Percentiles rank a stretch among this genome's conserved stretches.
Conservation (phyloP, 2,329 filamentous ascomycete species). For the Ophiocordyceps camponoti-saundersi region DNA sequence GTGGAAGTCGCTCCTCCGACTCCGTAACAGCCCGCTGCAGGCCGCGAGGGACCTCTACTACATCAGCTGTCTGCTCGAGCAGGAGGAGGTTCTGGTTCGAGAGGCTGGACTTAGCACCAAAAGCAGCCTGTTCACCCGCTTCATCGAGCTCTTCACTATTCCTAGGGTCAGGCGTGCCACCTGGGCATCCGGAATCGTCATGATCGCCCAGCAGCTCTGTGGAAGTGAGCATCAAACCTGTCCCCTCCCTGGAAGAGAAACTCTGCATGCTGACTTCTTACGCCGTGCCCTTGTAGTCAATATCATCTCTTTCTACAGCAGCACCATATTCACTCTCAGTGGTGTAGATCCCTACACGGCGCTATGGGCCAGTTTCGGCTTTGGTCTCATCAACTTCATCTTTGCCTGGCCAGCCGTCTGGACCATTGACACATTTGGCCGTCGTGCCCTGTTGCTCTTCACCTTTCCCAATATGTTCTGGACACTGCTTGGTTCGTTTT, state of each 20-base stretch:
- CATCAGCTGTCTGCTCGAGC: slow-evolving; percentile 21
- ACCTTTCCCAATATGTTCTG: slow-evolving; percentile 19
- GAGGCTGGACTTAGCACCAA: slow-evolving; percentile 15
- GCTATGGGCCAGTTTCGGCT: slow-evolving; percentile 15
- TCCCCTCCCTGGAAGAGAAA: slow-evolving; percentile 6
- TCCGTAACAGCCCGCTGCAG: slow-evolving; percentile 41
- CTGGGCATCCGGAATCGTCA: slow-evolving; percentile 48
- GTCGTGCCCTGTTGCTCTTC: slow-evolving; percentile 9
- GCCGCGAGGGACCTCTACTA: slow-evolving; percentile 47
- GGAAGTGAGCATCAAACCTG: slow-evolving; percentile 12
- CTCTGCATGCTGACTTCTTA: not conserved
- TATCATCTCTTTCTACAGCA: slow-evolving; percentile 31
- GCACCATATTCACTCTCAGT: slow-evolving; percentile 25
- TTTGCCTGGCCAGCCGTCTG: slow-evolving; percentile 15
- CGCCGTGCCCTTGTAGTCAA: slow-evolving; percentile 16
- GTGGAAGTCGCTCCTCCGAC: slow-evolving; percentile 34
- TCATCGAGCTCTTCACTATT: slow-evolving; percentile 39
- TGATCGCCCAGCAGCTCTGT: slow-evolving; percentile 49
- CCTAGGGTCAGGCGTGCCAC: slow-evolving; percentile 43
- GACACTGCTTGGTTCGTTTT: slow-evolving; percentile 5
- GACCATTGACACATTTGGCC: slow-evolving; percentile 12
- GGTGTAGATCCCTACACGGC: slow-evolving; percentile 15
- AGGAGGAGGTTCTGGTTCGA: slow-evolving; percentile 11
- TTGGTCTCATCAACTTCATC: slow-evolving; percentile 10
- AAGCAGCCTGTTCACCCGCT: slow-evolving; percentile 30